Evolutionary conservation across 768 basidiomycete genomes (phyloP), one percentile per base, ranked within the genome.

Genomic region (Suillus alpinus): DNA sequence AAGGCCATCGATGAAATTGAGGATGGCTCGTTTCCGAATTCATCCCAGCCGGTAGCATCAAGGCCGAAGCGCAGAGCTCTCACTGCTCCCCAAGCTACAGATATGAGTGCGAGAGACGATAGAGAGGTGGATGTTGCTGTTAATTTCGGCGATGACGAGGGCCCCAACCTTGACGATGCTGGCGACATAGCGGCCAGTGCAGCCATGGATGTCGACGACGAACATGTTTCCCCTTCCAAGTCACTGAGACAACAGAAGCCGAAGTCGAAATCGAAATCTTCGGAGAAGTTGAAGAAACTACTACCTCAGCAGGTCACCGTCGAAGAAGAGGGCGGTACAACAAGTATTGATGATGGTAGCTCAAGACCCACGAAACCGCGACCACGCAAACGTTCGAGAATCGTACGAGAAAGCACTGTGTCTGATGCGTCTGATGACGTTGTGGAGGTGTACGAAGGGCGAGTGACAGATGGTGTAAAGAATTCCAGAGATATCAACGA

Each of bases 61-160:
- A 32, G 53, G 20, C 52, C 60, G 12, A 65, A 66, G n/a, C 50
- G 62, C 8, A 39, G 39, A 10, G 20, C 52, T 34, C 60, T 20
- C 10, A 26, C 36, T 18, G 46, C 40, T 10, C 62, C 63, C 50
- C 50, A 41, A 3, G 46, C 64, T 23, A 68, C 69, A 32, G 67
- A 58, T 39, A 65, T 59, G 29, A 71, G 66, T 32, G 67, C 63
- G 43, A 59, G 58, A 32, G 69, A 61, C 46, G 62, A 46, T 29
- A 57, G 53, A 55, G 73, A 76, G 55, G 71, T 67, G 9, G 73
- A 74, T 43, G 65, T 68, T n/a, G 64, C 53, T 5, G 61, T 71
- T 5, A 59, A 60, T 12, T 18, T 63, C 18, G 56, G 61, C 23
- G 63, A 62, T 9, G 63, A 61, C 14, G 71, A 39, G 0, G 58